Base-by-base conservation (phyloP, 2,329 filamentous ascomycete genomes). In the Alternaria arborescens region DNA sequence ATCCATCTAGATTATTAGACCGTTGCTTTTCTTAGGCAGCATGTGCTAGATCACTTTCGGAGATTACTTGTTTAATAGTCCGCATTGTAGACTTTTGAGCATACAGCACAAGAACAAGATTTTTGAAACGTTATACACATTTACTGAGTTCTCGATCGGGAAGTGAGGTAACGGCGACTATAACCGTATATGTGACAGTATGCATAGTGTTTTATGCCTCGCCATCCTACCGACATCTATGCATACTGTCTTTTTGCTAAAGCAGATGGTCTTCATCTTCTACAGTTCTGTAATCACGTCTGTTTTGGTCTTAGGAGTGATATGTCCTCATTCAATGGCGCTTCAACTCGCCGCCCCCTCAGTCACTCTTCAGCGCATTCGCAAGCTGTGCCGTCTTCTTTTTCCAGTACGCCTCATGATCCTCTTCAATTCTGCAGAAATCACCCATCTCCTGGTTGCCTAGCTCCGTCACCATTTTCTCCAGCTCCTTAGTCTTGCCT, bases 1-100 rank as follows among this genome's bases (percentile, higher is more conserved):
- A 74, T 74, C 72, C 73, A 69, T 62, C 61, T 75, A 74, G 70
- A 72, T 60, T 63, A 52, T 55, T 69, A 69, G 61, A 68, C 61
- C 41, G 30, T 63, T 62, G 56, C 54, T 60, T 66, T 62, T 20
- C 41, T 32, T 40, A 12, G 36, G 20, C 43, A 42, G 36, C 41
- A 55, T 53, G 20, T 10, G 8, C 32, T 50, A 50, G 46, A 50
- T 36, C 14, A 26, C 32, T 50, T 36, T 36, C 38, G 30, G 20
- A 36, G 8, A 20, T 38, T 36, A 38, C 32, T 24, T 22, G 20
- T 14, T 41, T 41, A 18, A 32, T 48, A 36, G 20, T 14, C n/a
- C 36, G 46, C 46, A n/a, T 28, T 52, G 34, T 52, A 52, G 36
- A 51, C 11, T 16, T 16, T 28, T 3, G 34, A 47, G 41, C 24